phyloP scores from a whole-genome alignment of 345 rosid genomes.

The Lepidium didymum region DNA sequence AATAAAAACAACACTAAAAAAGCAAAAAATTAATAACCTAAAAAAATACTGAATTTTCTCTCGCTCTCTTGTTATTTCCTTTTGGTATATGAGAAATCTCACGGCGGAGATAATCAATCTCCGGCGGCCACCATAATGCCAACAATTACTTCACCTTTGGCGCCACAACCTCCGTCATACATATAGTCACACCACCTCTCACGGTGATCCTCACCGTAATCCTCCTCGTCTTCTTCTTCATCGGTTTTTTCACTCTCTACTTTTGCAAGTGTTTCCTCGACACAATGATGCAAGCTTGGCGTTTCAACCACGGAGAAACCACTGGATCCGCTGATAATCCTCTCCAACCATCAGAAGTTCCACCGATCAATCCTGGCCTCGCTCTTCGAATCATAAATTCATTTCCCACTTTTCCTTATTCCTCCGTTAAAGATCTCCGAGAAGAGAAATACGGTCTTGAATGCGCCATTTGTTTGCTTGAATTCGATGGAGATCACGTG shows the following conservation, averaged over 20 bases:
- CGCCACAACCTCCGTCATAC: background rate
- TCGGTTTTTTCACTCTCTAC: slow-evolving; percentile 59
- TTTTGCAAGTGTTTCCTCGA: slow-evolving; percentile 56
- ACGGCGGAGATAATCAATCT: slow-evolving; percentile 41
- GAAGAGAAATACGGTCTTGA: slow-evolving; percentile 56
- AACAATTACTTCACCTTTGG: slow-evolving; percentile 8
- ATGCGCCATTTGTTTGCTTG: slow-evolving; percentile 72
- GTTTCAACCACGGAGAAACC: slow-evolving; percentile 23
- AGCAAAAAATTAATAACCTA: background rate
- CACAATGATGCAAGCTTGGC: slow-evolving; percentile 36
- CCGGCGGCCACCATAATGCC: slow-evolving; percentile 64
- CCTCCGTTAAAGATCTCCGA: slow-evolving; percentile 51
- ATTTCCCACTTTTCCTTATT: slow-evolving; percentile 58
- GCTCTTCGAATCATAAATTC: slow-evolving; percentile 44
- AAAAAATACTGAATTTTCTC: background rate
- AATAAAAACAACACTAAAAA: background rate
- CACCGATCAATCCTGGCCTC: slow-evolving; percentile 36
- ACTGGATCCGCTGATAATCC: slow-evolving; percentile 26
- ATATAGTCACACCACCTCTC: slow-evolving; percentile 35
- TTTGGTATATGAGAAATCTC: slow-evolving; percentile 32
- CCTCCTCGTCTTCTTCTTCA: slow-evolving; percentile 54
- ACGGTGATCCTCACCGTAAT: slow-evolving; percentile 45
- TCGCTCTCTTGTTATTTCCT: background rate
- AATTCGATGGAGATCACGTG: slow-evolving; percentile 53
- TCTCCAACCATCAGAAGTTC: background rate